Evolutionary conservation across 345 rosid species (phyloP).

Genomic region (Salix udensis): DNA sequence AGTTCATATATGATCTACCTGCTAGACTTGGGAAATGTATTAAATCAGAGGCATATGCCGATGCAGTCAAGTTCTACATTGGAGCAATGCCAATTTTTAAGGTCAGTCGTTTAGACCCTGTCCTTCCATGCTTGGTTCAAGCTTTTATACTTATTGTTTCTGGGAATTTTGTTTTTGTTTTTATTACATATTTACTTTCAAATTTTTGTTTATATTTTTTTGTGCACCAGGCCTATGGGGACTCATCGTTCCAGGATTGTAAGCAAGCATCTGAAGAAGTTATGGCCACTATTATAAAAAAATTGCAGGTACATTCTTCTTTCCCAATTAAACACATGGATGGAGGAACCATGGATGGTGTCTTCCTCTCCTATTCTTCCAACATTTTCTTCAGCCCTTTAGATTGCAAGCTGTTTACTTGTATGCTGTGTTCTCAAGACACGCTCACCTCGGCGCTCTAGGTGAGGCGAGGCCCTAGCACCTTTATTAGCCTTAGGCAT

Average conservation of each 20-base stretch:
- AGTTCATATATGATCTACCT: slow-evolving; percentile 99
- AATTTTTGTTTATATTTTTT: slow-evolving; percentile 11
- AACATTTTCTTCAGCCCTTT: not conserved
- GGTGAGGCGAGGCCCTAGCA: no score
- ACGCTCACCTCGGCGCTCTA: no score
- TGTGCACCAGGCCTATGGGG: slow-evolving; percentile 75
- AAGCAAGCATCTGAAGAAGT: slow-evolving; percentile 96
- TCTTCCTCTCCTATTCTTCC: not conserved
- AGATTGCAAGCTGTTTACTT: not conserved
- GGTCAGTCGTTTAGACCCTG: slow-evolving; percentile 33
- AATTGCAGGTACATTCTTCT: slow-evolving; percentile 59
- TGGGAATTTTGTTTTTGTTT: not conserved
- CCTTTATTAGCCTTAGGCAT: no score
- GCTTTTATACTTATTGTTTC: slow-evolving; percentile 1
- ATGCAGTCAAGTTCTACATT: slow-evolving; percentile 89
- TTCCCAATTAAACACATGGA: slow-evolving; percentile 9
- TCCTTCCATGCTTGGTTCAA: slow-evolving; percentile 1
- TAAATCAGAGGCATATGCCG: slow-evolving; percentile 86
- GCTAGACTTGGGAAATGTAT: slow-evolving; percentile 91
- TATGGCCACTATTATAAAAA: slow-evolving; percentile 57
- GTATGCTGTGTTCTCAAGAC: not conserved
- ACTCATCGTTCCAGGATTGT: slow-evolving; percentile 94
- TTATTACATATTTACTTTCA: not conserved
- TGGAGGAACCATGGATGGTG: not conserved
- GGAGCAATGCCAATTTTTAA: slow-evolving; percentile 99